phyloP scores from a whole-genome alignment of 495 filamentous ascomycete genomes.

The Neurospora sp. region DNA sequence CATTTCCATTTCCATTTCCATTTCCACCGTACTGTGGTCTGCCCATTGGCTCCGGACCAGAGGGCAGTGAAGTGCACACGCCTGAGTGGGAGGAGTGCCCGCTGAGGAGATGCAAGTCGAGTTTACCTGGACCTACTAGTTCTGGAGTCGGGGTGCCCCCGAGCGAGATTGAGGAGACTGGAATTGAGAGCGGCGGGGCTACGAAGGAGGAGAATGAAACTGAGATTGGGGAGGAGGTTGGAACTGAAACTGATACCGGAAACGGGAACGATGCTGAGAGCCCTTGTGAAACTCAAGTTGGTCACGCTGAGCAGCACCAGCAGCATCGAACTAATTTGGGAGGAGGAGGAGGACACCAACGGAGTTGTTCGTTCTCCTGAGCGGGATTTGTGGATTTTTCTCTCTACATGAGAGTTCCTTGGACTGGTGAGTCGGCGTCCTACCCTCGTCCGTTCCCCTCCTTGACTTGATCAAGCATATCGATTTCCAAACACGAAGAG shows the following conservation, averaged over 20 bases:
- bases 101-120: slow-evolving; percentile 1
- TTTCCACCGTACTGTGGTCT: slow-evolving; percentile 16
- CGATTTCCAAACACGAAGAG: neutral
- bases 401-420: neutral
- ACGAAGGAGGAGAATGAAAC: too few relatives aligned
- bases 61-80: slow-evolving; percentile 16
- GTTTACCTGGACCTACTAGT: neutral
- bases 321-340: neutral
- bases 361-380: neutral
- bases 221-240: neutral
- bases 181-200: too few relatives aligned
- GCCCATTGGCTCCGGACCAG: slow-evolving; percentile 34
- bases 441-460: neutral
- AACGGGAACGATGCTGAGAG: neutral
- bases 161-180: neutral
- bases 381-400: neutral
- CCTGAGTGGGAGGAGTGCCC: slow-evolving; percentile 13
- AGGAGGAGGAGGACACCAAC: neutral
- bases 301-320: neutral
- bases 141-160: neutral
- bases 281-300: neutral
- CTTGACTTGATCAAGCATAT: neutral
- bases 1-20: neutral
- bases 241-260: neutral
- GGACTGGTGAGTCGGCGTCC: neutral